Base-by-base conservation (phyloP, 441 rosid genomes). In the Gossypium schwendimanii region DNA sequence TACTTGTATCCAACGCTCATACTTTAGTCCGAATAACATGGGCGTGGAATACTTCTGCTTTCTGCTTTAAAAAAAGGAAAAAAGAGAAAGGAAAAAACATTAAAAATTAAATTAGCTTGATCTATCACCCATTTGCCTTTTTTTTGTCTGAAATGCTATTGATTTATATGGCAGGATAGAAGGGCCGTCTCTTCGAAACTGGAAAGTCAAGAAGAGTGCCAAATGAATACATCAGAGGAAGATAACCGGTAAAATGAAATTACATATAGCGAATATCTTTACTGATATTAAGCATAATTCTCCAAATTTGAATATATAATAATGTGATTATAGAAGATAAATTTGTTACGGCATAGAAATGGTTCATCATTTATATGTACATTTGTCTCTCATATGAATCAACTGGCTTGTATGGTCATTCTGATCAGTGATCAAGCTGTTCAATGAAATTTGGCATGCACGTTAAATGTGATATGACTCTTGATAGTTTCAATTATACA, bases 101-200 rank as follows among this genome's bases (percentile, higher is more conserved):
- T 12, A n/a, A 52, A 59, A 14, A 39, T 39, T 70, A 54, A 31
- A 66, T 18, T 15, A 66, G 52, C 69, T 72, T 59, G 24, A 2
- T 65, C 52, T 47, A 4, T 39, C 28, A 39, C 54, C 33, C 54
- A 61, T 76, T 67, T 74, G 6, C 59, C 14, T n/a, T 63, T 69
- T 8, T 41, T 39, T 47, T 23, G 54, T 69, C 49, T 78, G 76
- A 70, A 49, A 71, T 26, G 21, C 18, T 26, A 26, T 69, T 71
- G 70, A 60, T 67, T 74, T 69, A 71, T 47, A 53, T 72, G 45
- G 39, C 88, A 89, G 97, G 93, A 93, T 57, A 80, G 80, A 81
- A 81, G 75, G 65, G 82, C 76, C 67, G 81, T 87, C 75, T 77
- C 84, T 63, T 80, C 85, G 8, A 73, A 76, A 67, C 78, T 84